phyloP scores from a whole-genome alignment of 805 yeast genomes.

The Grigorovia yakushimaensis region DNA sequence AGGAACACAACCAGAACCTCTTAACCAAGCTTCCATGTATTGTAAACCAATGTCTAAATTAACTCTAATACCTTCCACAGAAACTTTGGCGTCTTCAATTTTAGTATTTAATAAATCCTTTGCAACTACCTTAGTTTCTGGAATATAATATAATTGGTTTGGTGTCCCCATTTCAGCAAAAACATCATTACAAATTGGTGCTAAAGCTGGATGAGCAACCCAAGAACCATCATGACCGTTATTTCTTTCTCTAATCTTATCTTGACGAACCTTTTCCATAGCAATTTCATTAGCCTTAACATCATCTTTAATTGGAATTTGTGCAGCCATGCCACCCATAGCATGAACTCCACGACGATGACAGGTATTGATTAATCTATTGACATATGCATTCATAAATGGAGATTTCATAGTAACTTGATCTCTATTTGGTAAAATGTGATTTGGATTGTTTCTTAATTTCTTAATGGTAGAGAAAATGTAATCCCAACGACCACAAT shows the following conservation, averaged over 20 bases:
- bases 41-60: constrained; percentile 68
- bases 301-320: constrained; percentile 70
- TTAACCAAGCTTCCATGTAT: constrained; percentile 79
- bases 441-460: constrained; percentile 56
- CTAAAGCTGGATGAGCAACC: constrained; percentile 85
- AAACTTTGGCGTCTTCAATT: constrained; percentile 53
- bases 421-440: constrained; percentile 65
- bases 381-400: constrained; percentile 71
- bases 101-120: constrained; percentile 55
- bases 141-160: constrained; percentile 52
- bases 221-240: constrained; percentile 85
- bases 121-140: constrained; percentile 30
- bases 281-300: constrained; percentile 53
- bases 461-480: constrained; percentile 73
- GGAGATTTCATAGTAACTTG: constrained; percentile 75
- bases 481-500: constrained; percentile 88
- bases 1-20: constrained; percentile 79
- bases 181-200: constrained; percentile 62
- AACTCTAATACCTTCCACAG: constrained; percentile 59
- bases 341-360: constrained; percentile 77
- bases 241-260: constrained; percentile 64
- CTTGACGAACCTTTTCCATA: constrained; percentile 61
- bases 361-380: constrained; percentile 59
- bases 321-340: constrained; percentile 89
- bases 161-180: constrained; percentile 77